These are phyloP conservation scores for Codiaeum variegatum DNA, from an alignment of 441 rosid species.

Conservation along the genomic window DNA sequence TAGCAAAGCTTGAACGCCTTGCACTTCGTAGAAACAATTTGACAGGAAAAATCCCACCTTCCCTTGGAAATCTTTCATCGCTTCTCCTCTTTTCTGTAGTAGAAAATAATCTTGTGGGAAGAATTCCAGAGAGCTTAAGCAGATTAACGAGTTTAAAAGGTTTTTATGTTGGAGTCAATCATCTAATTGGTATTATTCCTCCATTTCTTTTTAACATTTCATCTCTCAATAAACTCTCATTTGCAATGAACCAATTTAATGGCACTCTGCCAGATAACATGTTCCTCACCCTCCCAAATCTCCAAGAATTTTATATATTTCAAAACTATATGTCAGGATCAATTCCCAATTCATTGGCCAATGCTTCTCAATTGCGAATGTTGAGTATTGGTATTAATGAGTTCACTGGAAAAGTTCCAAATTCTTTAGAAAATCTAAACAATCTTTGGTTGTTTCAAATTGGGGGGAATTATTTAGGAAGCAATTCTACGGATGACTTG, in stretches of 20 bases:
- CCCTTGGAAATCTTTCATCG: conserved; percentile 2
- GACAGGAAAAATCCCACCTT: background rate
- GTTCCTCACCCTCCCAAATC: background rate
- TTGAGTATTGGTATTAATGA: background rate
- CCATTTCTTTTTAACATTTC: background rate
- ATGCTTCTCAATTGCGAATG: background rate
- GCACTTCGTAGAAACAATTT: background rate
- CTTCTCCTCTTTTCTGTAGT: background rate
- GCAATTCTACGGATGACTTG: background rate
- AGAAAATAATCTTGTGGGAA: background rate
- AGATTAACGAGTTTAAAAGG: background rate
- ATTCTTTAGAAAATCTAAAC: background rate
- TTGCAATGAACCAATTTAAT: background rate
- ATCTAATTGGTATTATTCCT: conserved; percentile 7
- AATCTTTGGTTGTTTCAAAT: background rate
- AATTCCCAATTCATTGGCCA: background rate
- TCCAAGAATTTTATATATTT: background rate
- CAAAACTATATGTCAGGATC: background rate
- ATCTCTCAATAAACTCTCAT: background rate
- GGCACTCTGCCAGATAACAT: background rate
- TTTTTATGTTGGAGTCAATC: background rate
- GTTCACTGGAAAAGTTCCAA: background rate
- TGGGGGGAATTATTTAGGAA: background rate
- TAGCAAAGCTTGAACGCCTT: background rate
- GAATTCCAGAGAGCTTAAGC: background rate